Conservation (phyloP, 2,329 filamentous ascomycete genomes). For the Trichoderma lentiforme region DNA sequence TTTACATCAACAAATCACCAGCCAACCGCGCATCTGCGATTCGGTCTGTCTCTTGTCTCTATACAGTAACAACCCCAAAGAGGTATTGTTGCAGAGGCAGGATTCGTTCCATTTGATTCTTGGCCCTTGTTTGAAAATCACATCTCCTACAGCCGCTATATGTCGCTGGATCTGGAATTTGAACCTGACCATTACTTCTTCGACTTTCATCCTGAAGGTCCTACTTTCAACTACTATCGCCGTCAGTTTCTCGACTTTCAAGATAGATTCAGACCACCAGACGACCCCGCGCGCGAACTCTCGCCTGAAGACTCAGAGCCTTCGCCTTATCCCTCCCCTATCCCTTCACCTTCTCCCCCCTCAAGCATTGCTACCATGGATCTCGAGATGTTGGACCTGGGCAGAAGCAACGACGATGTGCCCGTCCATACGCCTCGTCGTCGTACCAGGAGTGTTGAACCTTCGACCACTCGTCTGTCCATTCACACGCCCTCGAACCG, state of each 20-base stretch:
- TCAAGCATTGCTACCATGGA: conserved; percentile 2
- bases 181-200: neutral
- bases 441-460: conserved; percentile 33
- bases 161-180: neutral
- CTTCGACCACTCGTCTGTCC: conserved; percentile 38
- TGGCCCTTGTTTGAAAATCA: neutral
- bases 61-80: neutral
- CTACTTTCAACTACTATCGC: neutral
- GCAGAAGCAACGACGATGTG: neutral
- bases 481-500: conserved; percentile 44
- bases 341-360: neutral
- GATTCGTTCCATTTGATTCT: neutral
- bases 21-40: neutral
- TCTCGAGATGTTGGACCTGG: neutral
- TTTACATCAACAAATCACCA: neutral
- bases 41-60: neutral
- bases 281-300: neutral
- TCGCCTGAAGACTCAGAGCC: neutral
- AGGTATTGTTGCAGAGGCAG: neutral
- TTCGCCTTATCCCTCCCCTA: neutral
- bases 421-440: conserved; percentile 27
- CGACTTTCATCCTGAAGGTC: neutral
- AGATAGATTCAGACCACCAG: neutral
- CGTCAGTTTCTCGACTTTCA: neutral
- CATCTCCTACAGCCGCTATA: neutral